A percentile compares a stretch with the other conserved stretches of the same genome.
phyloP scores from a whole-genome alignment of 371 early-diverging fungal species.

The Mortierella sp. region DNA sequence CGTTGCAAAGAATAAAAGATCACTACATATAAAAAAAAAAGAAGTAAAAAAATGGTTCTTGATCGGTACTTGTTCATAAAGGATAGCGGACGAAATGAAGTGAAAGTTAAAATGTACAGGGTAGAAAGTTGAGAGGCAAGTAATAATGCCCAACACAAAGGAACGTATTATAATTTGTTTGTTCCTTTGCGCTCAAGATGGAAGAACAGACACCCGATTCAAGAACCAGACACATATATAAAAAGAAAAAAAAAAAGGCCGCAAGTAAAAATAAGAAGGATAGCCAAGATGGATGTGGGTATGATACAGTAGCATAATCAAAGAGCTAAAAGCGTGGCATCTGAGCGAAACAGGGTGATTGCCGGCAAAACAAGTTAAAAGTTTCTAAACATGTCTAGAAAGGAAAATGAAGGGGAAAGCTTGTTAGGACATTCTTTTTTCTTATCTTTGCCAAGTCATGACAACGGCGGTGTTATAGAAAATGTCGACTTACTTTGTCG shows the following conservation, averaged over 20 bases:
- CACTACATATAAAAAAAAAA: conserved; percentile 3
- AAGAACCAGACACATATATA: conserved; percentile 11
- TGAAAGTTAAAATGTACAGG: conserved; percentile 34
- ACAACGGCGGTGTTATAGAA: not conserved
- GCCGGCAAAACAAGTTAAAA: conserved; percentile 11
- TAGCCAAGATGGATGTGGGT: conserved; percentile 11
- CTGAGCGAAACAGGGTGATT: not conserved
- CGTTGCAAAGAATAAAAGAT: not conserved
- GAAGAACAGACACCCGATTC: not conserved
- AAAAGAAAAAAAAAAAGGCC: conserved; percentile 5
- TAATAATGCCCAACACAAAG: conserved; percentile 37
- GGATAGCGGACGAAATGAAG: conserved; percentile 9
- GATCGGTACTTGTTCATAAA: not conserved
- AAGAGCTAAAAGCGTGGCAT: conserved; percentile 3
- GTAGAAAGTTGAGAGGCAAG: conserved; percentile 38
- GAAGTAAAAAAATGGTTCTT: conserved; percentile 5
- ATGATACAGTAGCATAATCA: conserved; percentile 28
- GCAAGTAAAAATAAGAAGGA: conserved; percentile 4
- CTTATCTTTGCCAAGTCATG: not conserved
- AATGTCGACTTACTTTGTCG: conserved; percentile 25
- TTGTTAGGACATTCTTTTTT: not conserved
- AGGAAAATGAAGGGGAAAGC: not conserved
- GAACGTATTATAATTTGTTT: not conserved
- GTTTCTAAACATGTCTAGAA: conserved; percentile 24
- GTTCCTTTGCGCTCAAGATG: conserved; percentile 24